phyloP scores from a whole-genome alignment of 108 stramenopile genomes.

The Poteriospumella lacustris region DNA sequence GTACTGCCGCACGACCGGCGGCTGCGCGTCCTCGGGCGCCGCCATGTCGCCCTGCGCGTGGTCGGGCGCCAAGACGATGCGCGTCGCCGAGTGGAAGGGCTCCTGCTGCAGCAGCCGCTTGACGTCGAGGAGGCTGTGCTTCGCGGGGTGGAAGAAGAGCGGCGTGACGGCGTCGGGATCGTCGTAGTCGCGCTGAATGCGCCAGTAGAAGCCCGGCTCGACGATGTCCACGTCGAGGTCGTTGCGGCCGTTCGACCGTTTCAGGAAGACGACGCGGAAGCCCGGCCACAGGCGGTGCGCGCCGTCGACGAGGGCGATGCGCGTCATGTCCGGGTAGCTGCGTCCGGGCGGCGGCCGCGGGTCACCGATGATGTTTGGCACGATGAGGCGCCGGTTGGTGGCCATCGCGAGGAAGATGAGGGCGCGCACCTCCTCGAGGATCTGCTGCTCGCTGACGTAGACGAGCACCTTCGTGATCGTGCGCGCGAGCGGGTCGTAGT shows the following conservation, averaged over 20 bases:
- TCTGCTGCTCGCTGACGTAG: not conserved
- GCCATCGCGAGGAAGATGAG: not conserved
- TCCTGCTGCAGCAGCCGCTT: no score
- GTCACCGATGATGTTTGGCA: conserved; percentile 5
- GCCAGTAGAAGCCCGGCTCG: conserved; percentile 21
- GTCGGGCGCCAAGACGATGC: no score
- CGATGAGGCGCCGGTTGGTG: not conserved
- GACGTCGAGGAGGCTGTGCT: no score
- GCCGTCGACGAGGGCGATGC: no score
- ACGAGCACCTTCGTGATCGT: conserved; percentile 12
- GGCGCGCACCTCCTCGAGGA: conserved; percentile 14
- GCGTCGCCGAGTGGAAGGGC: no score
- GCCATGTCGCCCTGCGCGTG: no score
- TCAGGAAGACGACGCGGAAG: not conserved
- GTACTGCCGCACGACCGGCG: no score
- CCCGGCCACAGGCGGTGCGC: not conserved
- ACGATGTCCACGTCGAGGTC: not conserved
- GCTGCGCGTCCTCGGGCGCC: no score
- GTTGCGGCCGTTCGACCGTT: not conserved
- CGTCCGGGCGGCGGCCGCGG: no score
- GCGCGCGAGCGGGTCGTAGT: not conserved
- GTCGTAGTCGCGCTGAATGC: not conserved
- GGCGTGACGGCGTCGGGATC: no score
- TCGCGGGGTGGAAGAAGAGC: no score
- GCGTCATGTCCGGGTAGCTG: no score